Evolutionary conservation across 768 basidiomycete species (phyloP).

Genomic region (Suillus subalutaceus): DNA sequence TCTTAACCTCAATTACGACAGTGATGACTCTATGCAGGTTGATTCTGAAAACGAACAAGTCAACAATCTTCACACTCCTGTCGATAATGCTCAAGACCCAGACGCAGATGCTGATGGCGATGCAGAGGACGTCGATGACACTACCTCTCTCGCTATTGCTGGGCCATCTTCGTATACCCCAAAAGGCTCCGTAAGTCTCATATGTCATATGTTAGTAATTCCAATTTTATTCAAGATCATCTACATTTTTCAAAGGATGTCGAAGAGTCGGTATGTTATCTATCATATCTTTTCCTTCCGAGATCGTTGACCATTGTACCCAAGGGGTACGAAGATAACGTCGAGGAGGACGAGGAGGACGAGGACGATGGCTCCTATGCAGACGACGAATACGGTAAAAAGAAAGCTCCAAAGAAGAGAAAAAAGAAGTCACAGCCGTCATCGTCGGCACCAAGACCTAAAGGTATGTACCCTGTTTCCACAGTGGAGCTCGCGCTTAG

Average conservation of each 20-base stretch:
- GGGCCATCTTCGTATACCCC: conserved; percentile 48
- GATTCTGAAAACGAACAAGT: conserved; percentile 57
- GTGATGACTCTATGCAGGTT: conserved; percentile 68
- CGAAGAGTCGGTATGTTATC: conserved; percentile 35
- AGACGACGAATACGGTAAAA: conserved; percentile 75
- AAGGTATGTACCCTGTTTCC: conserved; percentile 45
- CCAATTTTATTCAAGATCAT: conserved; percentile 5
- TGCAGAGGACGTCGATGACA: conserved; percentile 42
- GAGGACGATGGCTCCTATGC: conserved; percentile 80
- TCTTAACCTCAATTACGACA: conserved; percentile 57
- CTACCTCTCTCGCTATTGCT: conserved; percentile 38
- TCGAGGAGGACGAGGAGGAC: conserved; percentile 50
- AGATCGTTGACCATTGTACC: conserved; percentile 42
- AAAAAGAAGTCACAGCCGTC: conserved; percentile 48
- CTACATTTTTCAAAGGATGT: conserved; percentile 24
- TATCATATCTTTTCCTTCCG: conserved; percentile 16
- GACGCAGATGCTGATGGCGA: conserved; percentile 46
- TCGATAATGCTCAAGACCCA: conserved; percentile 43
- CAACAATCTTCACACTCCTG: conserved; percentile 23
- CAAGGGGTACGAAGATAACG: conserved; percentile 60
- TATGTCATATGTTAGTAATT: conserved; percentile 18
- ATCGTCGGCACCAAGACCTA: conserved; percentile 52
- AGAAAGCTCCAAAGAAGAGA: conserved; percentile 72
- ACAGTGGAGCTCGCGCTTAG: not conserved
- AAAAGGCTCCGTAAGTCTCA: conserved; percentile 61